Evolutionary conservation across 2,329 filamentous ascomycete genomes (phyloP), one percentile per base, ranked within the genome.

Genomic region (Sphaceloma murrayae): DNA sequence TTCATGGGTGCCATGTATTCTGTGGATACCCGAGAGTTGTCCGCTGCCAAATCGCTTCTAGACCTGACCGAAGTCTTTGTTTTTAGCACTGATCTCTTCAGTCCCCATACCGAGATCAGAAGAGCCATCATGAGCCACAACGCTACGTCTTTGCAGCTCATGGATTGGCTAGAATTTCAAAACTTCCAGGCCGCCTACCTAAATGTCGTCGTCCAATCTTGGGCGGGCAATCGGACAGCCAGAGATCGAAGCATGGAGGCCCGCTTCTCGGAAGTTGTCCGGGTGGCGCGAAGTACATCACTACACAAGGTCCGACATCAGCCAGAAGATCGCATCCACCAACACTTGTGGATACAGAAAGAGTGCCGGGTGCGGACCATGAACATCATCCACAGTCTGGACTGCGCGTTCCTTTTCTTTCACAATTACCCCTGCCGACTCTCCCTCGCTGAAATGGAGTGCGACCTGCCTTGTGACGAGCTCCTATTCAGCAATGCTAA

Each of bases 291-390:
- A 11, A 33, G 27, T 34, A 22, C 45, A 1, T 10, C 22, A 5
- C 33, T 49, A 2, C 43, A 39, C 10, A 26, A 32, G 9, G 31
- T 36, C 13, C 32, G 47, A 8, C 47, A 49, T 22, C 21, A 34
- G 9, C 34, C 38, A 6, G 47, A 46, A 26, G 43, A 49, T 18
- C 29, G 44, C 8, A 42, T 43, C 5, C 34, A 34, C 8, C 43
- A 46, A 27, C 21, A 34, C 8, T 16, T 27, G 8, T 49, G 47
- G 47, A 29, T 49, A 6, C 38, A 36, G 18, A 46, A 46, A 31
- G 47, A 49, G 33, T 46, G 43, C 8, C 43, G 38, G 2, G 45
- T 49, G 5, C 36, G 47, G n/a, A 46, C 44, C 18, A 49, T 49
- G 43, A 45, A 34, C 18, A 43, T 36, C 26, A 46, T 49, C n/a